Evolutionary conservation across 257 asterid species (phyloP), one percentile per base, ranked within the genome.

Genomic region (Solanum clarkiae): DNA sequence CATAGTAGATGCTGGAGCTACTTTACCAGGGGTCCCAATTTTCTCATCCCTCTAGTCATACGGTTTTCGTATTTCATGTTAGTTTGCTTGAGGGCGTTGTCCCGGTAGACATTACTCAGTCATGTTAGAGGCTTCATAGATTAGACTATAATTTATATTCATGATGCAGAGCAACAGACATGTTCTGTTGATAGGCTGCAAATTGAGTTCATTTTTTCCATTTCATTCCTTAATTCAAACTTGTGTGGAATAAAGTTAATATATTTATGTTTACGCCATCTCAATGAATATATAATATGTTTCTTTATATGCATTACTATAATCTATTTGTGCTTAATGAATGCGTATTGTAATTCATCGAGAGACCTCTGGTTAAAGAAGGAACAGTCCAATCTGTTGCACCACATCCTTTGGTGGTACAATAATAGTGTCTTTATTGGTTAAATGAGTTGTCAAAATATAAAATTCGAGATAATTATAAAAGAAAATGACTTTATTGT

Each of bases 1-100:
- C 47, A 88, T 92, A 2, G 95, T 86, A 55, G 98, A 94, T 20
- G 92, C 95, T 0, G 97, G 98, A 59, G 49, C 82, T 47, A 93
- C 94, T 54, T 82, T 94, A 80, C 90, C 94, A 5, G 97, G 94
- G 75, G 10, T 88, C 60, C 97, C 95, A 1, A 90, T 94, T 17
- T 94, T 86, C 87, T 93, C 98, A 24, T 93, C 98, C 29, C 93
- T 94, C 49, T 94, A 91, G 88, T 42, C 18, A 40, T 57, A 57
- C 13, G 26, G n/a, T 57, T 59, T 59, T n/a, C 0, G 14, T 10
- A 59, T 59, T 59, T 59, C 65, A 59, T 59, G 26, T 59, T 59
- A 59, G 29, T 59, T n/a, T 59, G 66, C 66, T 59, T 59, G 66
- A 1, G 15, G 26, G 26, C 65, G 42, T 59, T 59, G 29, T 59